Evolutionary conservation across 805 yeast species (phyloP).

Genomic region (Lipomyces orientalis): DNA sequence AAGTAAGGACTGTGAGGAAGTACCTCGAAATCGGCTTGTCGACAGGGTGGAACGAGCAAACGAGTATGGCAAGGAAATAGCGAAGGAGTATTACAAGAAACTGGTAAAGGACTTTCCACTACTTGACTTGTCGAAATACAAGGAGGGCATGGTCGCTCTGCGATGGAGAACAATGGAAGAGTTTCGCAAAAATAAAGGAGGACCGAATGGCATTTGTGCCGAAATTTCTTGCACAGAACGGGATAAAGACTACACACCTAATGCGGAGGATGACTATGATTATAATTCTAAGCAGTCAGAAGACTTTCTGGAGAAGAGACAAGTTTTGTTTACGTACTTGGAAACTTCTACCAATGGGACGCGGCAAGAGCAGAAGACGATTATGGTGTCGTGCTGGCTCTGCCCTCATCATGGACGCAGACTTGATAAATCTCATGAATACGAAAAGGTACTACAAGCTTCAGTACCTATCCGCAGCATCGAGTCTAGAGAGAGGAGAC

Average conservation of each 20-base stretch:
- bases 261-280: conserved; percentile 5
- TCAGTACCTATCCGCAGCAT: not conserved
- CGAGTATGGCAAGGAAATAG: conserved; percentile 23
- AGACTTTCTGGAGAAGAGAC: conserved; percentile 16
- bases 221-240: conserved; percentile 16
- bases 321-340: conserved; percentile 21
- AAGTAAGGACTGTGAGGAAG: not conserved
- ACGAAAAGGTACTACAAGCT: conserved; percentile 11
- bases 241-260: conserved; percentile 17
- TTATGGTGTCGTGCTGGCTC: conserved; percentile 31
- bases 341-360: conserved; percentile 20
- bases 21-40: not conserved
- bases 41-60: conserved; percentile 16
- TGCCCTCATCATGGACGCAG: conserved; percentile 26
- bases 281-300: not conserved
- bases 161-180: conserved; percentile 30
- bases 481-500: not conserved
- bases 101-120: conserved; percentile 28
- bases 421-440: conserved; percentile 26
- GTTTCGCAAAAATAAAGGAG: conserved; percentile 23
- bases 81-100: conserved; percentile 15
- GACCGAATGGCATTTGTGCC: conserved; percentile 27
- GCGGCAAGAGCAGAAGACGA: conserved; percentile 9
- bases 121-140: conserved; percentile 26
- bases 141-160: conserved; percentile 23